Evolutionary conservation across 192 early-diverging fungal genomes (phyloP).

Genomic region (Funneliformis geosporum): DNA sequence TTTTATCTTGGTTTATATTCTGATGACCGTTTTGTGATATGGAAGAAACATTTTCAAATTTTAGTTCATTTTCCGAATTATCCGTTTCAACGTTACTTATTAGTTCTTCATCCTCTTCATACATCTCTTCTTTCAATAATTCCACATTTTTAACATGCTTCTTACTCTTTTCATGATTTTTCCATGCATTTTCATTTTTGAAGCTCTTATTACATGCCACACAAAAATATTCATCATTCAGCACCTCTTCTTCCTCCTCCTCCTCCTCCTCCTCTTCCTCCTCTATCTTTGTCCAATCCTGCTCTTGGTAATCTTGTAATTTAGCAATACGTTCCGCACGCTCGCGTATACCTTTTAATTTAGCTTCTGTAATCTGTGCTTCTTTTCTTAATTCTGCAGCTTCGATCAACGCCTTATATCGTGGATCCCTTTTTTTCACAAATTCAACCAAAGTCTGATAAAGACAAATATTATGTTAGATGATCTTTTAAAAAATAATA

Average conservation of each 20-base stretch:
- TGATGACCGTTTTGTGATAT: not conserved
- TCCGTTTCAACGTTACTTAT: not conserved
- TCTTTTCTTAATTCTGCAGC: conserved; percentile 55
- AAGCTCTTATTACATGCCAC: conserved; percentile 88
- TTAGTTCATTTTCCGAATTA: conserved; percentile 39
- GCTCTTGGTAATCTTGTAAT: conserved; percentile 61
- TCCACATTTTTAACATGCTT: conserved; percentile 83
- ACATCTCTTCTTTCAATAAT: conserved; percentile 73
- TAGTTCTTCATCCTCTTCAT: conserved; percentile 56
- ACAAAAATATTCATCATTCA: conserved; percentile 75
- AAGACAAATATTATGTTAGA: not conserved
- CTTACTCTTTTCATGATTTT: conserved; percentile 85
- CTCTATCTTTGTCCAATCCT: conserved; percentile 68
- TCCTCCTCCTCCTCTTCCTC: conserved; percentile 43
- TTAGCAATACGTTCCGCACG: conserved; percentile 53
- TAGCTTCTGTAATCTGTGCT: conserved; percentile 58
- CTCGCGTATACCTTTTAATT: conserved; percentile 60
- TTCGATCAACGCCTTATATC: conserved; percentile 71
- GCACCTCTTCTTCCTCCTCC: conserved; percentile 46
- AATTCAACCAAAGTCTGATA: conserved; percentile 68
- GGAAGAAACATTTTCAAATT: conserved; percentile 36
- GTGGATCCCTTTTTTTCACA: conserved; percentile 88
- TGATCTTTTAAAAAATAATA: not conserved
- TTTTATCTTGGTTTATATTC: not conserved
- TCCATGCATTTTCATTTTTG: conserved; percentile 75